These are phyloP conservation scores for Carex cristatella DNA, from an alignment of 176 grass and related monocot genomes.

Conservation along the genomic window DNA sequence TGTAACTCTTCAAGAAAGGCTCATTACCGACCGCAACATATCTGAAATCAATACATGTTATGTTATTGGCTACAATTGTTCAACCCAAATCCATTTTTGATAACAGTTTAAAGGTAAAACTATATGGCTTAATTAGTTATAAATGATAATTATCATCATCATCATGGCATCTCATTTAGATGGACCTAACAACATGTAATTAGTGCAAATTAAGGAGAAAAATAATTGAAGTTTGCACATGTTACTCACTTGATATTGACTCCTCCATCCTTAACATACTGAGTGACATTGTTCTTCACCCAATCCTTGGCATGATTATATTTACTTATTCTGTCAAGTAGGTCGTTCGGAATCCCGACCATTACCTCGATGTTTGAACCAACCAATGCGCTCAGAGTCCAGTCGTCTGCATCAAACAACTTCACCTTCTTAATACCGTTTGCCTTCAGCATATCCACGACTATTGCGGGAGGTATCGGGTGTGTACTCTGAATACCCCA, in stretches of 20 bases:
- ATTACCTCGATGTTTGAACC: slow-evolving; percentile 66
- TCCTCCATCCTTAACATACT: slow-evolving; percentile 36
- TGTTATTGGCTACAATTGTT: neutral
- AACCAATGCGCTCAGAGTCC: slow-evolving; percentile 49
- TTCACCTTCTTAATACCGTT: slow-evolving; percentile 62
- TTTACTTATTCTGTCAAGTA: slow-evolving; percentile 52
- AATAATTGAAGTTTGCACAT: neutral
- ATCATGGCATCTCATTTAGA: neutral
- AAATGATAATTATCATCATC: neutral
- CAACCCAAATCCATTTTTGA: neutral
- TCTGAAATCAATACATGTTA: slow-evolving; percentile 25
- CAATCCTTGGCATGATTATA: slow-evolving; percentile 50
- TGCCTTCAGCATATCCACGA: slow-evolving; percentile 63
- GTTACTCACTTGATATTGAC: slow-evolving; percentile 53
- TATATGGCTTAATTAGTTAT: neutral
- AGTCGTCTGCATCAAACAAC: slow-evolving; percentile 67
- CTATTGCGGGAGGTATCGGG: slow-evolving; percentile 32
- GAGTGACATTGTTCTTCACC: slow-evolving; percentile 70
- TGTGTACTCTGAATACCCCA: slow-evolving; percentile 76
- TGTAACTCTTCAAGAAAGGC: slow-evolving; percentile 70
- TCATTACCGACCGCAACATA: slow-evolving; percentile 85
- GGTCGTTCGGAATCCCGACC: slow-evolving; percentile 72
- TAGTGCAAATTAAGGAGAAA: neutral
- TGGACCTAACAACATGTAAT: neutral
- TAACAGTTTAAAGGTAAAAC: neutral